Conservation (phyloP, 805 yeast species). For the Teunomyces tritomae region DNA sequence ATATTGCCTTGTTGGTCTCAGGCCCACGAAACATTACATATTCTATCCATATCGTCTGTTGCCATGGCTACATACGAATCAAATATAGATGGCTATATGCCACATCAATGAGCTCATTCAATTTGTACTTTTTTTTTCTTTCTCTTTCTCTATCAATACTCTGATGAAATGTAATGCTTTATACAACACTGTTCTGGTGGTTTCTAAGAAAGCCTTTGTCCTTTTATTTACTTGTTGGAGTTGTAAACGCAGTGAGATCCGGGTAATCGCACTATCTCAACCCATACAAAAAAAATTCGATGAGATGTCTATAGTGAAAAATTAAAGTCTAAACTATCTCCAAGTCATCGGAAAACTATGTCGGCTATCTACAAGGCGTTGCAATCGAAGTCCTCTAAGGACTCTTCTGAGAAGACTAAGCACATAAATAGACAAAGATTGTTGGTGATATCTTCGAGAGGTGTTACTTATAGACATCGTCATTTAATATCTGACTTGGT, state of each 20-base stretch:
- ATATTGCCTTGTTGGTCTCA: neutral
- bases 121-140: neutral
- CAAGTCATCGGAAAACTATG: constrained; percentile 20
- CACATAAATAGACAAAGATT: constrained; percentile 86
- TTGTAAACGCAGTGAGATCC: neutral
- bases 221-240: no score
- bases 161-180: neutral
- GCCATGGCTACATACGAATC: neutral
- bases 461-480: constrained; percentile 93
- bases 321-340: neutral
- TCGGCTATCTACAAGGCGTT: constrained; percentile 47
- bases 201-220: no score
- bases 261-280: neutral
- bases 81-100: constrained; percentile 4
- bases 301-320: constrained; percentile 4
- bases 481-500: constrained; percentile 83
- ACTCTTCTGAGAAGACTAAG: constrained; percentile 45
- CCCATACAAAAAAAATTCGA: neutral
- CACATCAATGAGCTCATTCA: neutral
- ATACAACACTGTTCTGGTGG: no score
- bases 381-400: constrained; percentile 46
- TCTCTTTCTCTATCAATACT: neutral
- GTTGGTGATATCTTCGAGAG: constrained; percentile 87
- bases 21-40: constrained; percentile 1
- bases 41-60: neutral